A percentile compares a stretch with the other conserved stretches of the same genome.
phyloP scores from a whole-genome alignment of 2,329 filamentous ascomycete genomes.

The Fusarium sp. region DNA sequence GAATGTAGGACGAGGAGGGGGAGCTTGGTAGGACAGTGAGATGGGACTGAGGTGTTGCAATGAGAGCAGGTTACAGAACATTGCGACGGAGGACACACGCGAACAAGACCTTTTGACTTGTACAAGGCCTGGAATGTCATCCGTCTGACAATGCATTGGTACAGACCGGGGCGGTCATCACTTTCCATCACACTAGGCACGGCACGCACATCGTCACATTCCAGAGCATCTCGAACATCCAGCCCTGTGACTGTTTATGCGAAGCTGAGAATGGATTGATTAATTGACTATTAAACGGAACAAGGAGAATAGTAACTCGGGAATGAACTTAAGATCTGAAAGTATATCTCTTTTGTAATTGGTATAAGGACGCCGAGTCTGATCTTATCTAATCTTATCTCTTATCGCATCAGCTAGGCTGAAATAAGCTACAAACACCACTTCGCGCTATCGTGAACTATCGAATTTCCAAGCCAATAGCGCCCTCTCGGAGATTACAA shows the following conservation, averaged over 20 bases:
- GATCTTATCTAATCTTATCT: not conserved
- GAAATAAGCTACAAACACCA: not conserved
- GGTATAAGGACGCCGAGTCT: no score
- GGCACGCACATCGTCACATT: not conserved
- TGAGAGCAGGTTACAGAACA: not conserved
- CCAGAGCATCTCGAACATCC: not conserved
- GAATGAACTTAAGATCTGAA: not conserved
- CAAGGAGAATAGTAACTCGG: not conserved
- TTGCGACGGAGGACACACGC: rapidly evolving
- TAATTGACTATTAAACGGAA: no score
- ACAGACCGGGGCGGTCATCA: rapidly evolving
- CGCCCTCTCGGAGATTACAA: not conserved
- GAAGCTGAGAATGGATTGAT: not conserved
- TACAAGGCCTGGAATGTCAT: no score
- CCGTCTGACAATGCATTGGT: rapidly evolving
- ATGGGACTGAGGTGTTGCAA: not conserved
- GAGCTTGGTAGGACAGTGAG: rapidly evolving
- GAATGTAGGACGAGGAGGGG: not conserved
- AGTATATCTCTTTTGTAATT: not conserved
- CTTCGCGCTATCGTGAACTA: not conserved
- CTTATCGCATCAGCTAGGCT: not conserved
- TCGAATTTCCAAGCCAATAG: not conserved
- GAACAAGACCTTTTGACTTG: no score
- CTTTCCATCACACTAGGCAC: not conserved
- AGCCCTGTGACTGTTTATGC: not conserved